Base-by-base conservation (phyloP, 306 rosid species). In the Echinosophora koreensis region DNA sequence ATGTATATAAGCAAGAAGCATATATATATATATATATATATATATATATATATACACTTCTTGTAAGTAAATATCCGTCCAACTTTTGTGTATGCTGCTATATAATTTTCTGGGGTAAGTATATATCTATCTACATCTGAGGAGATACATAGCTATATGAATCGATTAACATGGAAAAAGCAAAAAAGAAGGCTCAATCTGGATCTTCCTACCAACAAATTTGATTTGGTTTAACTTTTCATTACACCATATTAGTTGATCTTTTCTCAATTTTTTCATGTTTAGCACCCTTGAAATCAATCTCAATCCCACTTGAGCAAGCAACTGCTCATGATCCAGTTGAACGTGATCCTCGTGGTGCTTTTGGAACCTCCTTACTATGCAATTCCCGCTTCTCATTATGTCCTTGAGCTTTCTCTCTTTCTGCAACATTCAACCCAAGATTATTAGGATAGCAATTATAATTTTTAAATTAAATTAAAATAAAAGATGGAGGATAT, bases 91-190 rank as follows among this genome's bases (percentile, higher is more conserved):
- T 52, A 66, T 39, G 5, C 35, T 74, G 55, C 30, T 22, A 12
- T 4, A 30, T 34, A 32, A 5, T 30, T 69, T 46, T 37, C 22
- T 54, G 13, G 16, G 15, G 0, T 3, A 41, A 79, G 62, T 0
- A 8, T 28, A 34, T 57, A 9, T 62, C 38, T 57, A 9, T 62
- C 38, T 66, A 16, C n/a, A 44, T 39, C 28, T 3, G 44, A 76
- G 44, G 32, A 62, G 3, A 69, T 32, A 52, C 39, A 59, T 14
- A 14, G 42, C 44, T 4, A 2, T 13, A 32, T 63, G 51, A 10
- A 63, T 84, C 71, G 85, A 83, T 86, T 79, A 92, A 83, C 86
- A 88, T 63, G 95, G 95, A 66, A 88, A 90, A 77, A 89, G 89
- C 77, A 71, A 83, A 81, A 88, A 76, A 0, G 87, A 82, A 57